A percentile compares a stretch with the other conserved stretches of the same genome.
These are phyloP conservation scores for Pyrenochaeta sp. DNA, from an alignment of 2,329 filamentous ascomycete genomes.

Conservation along the genomic window DNA sequence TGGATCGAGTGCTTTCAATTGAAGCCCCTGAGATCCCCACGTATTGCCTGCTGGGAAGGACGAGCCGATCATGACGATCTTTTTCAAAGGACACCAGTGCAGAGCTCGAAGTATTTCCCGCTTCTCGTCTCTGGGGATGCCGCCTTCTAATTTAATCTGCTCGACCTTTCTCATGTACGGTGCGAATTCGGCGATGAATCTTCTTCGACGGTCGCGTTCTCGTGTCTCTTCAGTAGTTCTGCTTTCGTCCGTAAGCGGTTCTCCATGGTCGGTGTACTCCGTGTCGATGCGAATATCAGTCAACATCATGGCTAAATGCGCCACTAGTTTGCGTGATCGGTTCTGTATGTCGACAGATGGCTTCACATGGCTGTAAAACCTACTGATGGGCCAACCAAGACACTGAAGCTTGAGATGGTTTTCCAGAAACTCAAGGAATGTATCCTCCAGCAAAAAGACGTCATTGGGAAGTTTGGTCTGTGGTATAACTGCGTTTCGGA, in stretches of 20 bases:
- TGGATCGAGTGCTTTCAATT: constrained; percentile 41
- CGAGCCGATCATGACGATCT: constrained; percentile 57
- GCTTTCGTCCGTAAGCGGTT: constrained; percentile 41
- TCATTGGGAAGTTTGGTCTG: constrained; percentile 48
- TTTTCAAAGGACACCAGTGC: constrained; percentile 52
- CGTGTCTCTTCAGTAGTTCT: constrained; percentile 21
- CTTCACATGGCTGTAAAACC: constrained; percentile 51
- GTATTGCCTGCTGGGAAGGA: constrained; percentile 55
- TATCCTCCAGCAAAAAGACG: constrained; percentile 50
- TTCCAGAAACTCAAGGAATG: constrained; percentile 55
- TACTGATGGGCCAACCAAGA: constrained; percentile 57
- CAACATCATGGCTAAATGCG: constrained; percentile 51
- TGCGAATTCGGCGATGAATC: constrained; percentile 55
- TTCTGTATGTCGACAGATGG: constrained; percentile 31
- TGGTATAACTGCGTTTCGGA: constrained; percentile 54
- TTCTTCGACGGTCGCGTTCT: constrained; percentile 39
- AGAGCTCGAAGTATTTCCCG: constrained; percentile 56
- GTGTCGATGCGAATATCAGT: constrained; percentile 55
- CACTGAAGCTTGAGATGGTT: constrained; percentile 54
- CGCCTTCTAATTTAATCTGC: constrained; percentile 58
- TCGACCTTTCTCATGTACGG: constrained; percentile 52
- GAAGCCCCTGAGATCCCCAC: constrained; percentile 51
- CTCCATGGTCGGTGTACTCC: constrained; percentile 38
- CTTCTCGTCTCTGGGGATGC: constrained; percentile 57
- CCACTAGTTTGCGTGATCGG: constrained; percentile 44